phyloP scores from a whole-genome alignment of 1,139 yeast genomes.

The Scheffersomyces segobiensis region DNA sequence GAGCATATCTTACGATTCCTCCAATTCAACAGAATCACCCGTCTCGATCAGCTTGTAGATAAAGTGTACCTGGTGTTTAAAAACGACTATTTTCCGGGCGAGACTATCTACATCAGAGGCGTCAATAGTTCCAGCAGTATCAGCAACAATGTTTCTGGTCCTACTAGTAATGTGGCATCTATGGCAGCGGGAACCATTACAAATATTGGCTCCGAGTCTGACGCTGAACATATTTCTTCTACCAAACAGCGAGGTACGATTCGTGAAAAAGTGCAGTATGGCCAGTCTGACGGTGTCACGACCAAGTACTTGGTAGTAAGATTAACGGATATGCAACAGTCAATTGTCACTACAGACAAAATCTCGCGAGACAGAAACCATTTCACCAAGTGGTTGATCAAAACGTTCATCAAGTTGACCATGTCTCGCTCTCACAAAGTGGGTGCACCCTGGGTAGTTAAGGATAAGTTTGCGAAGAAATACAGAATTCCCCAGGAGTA shows the following conservation, averaged over 20 bases:
- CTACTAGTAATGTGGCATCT: not conserved
- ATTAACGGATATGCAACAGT: slow-evolving; percentile 52
- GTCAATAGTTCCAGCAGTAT: not conserved
- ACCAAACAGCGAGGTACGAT: slow-evolving; percentile 39
- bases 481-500: slow-evolving; percentile 60
- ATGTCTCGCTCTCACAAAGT: slow-evolving; percentile 78
- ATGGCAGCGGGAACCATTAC: not conserved
- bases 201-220: slow-evolving; percentile 2
- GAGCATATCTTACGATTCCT: slow-evolving; percentile 86
- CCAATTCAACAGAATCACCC: slow-evolving; percentile 79
- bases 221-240: slow-evolving; percentile 6
- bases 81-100: slow-evolving; percentile 90
- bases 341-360: slow-evolving; percentile 71
- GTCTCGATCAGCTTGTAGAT: slow-evolving; percentile 86
- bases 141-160: not conserved
- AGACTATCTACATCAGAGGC: slow-evolving; percentile 61
- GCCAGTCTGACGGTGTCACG: slow-evolving; percentile 56
- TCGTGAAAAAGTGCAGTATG: slow-evolving; percentile 49
- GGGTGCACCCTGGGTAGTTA: slow-evolving; percentile 98
- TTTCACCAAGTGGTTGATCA: slow-evolving; percentile 86
- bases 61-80: slow-evolving; percentile 75
- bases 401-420: slow-evolving; percentile 85
- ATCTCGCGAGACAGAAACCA: slow-evolving; percentile 81
- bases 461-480: slow-evolving; percentile 64
- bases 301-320: slow-evolving; percentile 66